These are phyloP conservation scores for Talinum fruticosum DNA, from an alignment of 148 eudicot genomes.

Conservation along the genomic window DNA sequence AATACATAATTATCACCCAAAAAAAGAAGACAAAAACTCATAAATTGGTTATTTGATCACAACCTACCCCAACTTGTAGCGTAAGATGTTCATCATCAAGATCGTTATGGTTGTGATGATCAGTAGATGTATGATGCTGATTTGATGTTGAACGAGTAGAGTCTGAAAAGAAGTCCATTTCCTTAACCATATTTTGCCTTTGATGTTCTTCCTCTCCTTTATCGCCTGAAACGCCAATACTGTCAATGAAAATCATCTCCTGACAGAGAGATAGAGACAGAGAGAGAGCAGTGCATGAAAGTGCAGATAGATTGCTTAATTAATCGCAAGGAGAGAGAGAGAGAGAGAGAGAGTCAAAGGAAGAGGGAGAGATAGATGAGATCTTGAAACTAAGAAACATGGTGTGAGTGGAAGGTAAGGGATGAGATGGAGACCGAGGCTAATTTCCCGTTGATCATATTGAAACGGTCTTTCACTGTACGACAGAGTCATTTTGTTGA, in stretches of 20 bases:
- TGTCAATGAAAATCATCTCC: not conserved
- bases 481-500: constrained; percentile 21
- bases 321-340: not conserved
- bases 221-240: not conserved
- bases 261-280: constrained; percentile 12
- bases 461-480: constrained; percentile 6
- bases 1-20: not conserved
- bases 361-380: constrained; percentile 20
- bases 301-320: constrained; percentile 15
- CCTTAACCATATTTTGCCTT: constrained; percentile 24
- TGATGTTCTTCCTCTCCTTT: constrained; percentile 14
- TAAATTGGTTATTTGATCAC: not conserved
- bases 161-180: constrained; percentile 40
- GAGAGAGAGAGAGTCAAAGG: not conserved
- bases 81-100: constrained; percentile 19
- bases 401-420: not conserved
- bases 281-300: constrained; percentile 33
- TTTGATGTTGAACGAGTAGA: constrained; percentile 2
- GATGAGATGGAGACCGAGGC: constrained; percentile 21
- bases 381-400: constrained; percentile 12
- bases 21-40: not conserved
- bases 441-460: constrained; percentile 16
- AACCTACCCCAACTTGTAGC: constrained; percentile 29
- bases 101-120: constrained; percentile 12
- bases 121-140: not conserved